Conservation (phyloP, 352 stramenopile species). For the Phytophthora agathidicida region DNA sequence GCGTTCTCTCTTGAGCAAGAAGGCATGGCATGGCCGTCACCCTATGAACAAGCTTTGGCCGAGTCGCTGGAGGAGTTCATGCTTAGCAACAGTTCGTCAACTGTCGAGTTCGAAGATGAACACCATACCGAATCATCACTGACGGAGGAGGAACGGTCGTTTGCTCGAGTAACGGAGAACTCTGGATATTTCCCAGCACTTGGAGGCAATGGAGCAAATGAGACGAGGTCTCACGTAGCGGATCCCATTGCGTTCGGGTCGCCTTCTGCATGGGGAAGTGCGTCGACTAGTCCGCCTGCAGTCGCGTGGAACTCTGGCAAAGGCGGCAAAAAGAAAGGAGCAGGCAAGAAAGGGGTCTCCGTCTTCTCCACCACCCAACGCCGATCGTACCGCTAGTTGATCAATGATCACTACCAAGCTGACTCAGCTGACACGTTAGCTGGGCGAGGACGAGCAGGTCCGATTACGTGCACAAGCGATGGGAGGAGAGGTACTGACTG, state of each 20-base stretch:
- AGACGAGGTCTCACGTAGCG: slow-evolving; percentile 3
- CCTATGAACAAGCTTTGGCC: slow-evolving; percentile 51
- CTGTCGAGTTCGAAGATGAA: slow-evolving; percentile 24
- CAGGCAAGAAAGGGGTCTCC: slow-evolving; percentile 70
- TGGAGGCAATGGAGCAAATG: slow-evolving; percentile 12
- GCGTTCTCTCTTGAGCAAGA: slow-evolving; percentile 68
- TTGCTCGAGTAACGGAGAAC: slow-evolving; percentile 73
- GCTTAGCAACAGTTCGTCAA: slow-evolving; percentile 21
- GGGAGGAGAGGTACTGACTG: neutral
- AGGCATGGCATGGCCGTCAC: slow-evolving; percentile 59
- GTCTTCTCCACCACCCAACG: slow-evolving; percentile 79
- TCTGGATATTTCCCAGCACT: slow-evolving; percentile 78
- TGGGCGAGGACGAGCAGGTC: too few species aligned
- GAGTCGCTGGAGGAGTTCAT: slow-evolving; percentile 52
- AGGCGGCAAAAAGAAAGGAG: slow-evolving; percentile 65
- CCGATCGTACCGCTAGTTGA: slow-evolving; percentile 68
- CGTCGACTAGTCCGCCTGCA: slow-evolving; percentile 36
- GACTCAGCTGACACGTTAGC: too few species aligned
- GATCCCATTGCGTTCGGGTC: slow-evolving; percentile 34
- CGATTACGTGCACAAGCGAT: too few species aligned
- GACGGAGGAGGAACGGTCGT: slow-evolving; percentile 56
- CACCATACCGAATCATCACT: slow-evolving; percentile 20
- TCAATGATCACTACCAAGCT: too few species aligned
- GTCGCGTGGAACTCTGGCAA: slow-evolving; percentile 37
- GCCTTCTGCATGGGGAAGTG: slow-evolving; percentile 50